Conservation (phyloP, 1,284 basidiomycete species). For the Rhodotorula sp. region DNA sequence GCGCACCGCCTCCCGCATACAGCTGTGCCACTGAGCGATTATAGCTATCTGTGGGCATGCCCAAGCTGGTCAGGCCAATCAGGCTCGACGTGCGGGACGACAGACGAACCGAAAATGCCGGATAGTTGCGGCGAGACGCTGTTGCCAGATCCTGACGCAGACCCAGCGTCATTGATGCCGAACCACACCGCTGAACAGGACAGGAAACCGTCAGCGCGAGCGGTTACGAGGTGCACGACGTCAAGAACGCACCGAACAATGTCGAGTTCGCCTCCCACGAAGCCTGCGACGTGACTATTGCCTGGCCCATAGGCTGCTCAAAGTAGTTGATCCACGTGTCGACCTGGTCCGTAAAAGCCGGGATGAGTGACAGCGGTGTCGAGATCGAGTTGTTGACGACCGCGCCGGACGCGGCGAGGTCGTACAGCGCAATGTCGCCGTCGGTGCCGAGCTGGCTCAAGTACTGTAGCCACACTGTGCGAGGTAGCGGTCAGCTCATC, state of each 20-base stretch:
- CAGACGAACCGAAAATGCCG: constrained; percentile 7
- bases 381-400: constrained; percentile 16
- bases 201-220: background rate
- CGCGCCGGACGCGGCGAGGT: constrained; percentile 23
- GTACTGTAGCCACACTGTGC: constrained; percentile 11
- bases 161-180: constrained; percentile 36
- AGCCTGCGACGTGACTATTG: background rate
- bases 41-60: background rate
- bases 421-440: constrained; percentile 8
- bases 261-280: constrained; percentile 10
- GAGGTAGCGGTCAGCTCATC: background rate
- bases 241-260: constrained; percentile 17
- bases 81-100: background rate
- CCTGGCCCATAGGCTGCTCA: background rate
- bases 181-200: constrained; percentile 18
- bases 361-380: background rate
- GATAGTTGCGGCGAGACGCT: background rate
- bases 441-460: background rate
- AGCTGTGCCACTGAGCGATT: background rate
- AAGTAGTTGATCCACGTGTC: constrained; percentile 13
- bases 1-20: background rate
- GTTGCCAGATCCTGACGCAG: background rate
- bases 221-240: no score
- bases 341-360: constrained; percentile 15
- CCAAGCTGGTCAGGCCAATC: background rate